These are phyloP conservation scores for Trapa bicornis DNA, from an alignment of 345 rosid genomes.

Conservation along the genomic window DNA sequence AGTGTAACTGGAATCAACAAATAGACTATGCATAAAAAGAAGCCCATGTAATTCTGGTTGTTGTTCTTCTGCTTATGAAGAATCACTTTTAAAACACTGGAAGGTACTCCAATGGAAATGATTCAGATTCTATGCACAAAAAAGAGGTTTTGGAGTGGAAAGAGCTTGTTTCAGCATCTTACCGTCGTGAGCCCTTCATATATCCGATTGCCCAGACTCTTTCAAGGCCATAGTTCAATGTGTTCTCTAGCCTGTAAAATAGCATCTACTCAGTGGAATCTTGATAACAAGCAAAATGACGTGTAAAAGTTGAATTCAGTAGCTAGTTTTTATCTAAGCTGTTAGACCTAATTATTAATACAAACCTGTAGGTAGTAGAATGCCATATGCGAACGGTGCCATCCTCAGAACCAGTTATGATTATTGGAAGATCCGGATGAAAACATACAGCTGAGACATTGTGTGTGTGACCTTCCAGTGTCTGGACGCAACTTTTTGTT, in stretches of 20 bases:
- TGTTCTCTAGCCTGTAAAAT: constrained; percentile 69
- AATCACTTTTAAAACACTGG: background rate
- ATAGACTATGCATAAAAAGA: background rate
- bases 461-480: constrained; percentile 76
- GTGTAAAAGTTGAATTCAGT: background rate
- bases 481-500: constrained; percentile 70
- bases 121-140: background rate
- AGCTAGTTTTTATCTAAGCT: background rate
- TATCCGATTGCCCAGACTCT: constrained; percentile 96
- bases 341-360: background rate
- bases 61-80: too few relatives aligned
- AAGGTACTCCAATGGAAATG: background rate
- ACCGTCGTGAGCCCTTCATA: constrained; percentile 87
- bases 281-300: background rate
- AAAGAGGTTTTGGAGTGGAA: background rate
- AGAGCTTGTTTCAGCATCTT: constrained; percentile 1
- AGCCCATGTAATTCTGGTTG: too few relatives aligned
- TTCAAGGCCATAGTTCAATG: constrained; percentile 88
- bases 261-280: background rate
- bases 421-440: constrained; percentile 77
- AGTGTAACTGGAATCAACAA: background rate
- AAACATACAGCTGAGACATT: constrained; percentile 74
- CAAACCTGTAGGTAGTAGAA: constrained; percentile 67
- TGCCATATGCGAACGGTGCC: constrained; percentile 79
- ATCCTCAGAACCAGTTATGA: constrained; percentile 82